These are phyloP conservation scores for Dioszegia hungarica DNA, from an alignment of 768 basidiomycete species.

Conservation along the genomic window DNA sequence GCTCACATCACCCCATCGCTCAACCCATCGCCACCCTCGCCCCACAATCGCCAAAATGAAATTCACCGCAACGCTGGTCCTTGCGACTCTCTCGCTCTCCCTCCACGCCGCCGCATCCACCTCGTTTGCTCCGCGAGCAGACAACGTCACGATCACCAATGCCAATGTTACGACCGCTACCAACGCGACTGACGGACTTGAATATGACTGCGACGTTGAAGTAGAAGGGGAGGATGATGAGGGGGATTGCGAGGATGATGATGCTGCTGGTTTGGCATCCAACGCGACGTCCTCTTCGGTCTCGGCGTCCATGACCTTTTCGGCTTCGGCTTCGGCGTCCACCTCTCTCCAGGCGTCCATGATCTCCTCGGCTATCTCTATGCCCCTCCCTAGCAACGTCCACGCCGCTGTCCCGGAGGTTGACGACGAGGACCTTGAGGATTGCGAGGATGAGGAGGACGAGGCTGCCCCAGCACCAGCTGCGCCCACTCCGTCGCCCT, in stretches of 20 bases:
- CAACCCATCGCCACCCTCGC: background rate
- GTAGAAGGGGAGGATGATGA: slow-evolving; percentile 3
- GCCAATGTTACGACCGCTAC: background rate
- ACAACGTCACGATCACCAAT: background rate
- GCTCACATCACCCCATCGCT: background rate
- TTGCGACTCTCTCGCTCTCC: slow-evolving; percentile 3
- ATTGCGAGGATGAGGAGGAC: slow-evolving; percentile 18
- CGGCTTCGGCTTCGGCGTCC: slow-evolving; percentile 2
- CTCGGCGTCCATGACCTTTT: background rate
- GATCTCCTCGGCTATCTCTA: background rate
- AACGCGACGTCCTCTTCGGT: background rate
- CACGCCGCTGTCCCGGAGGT: background rate
- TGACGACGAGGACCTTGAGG: slow-evolving; percentile 1
- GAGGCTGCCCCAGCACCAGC: background rate
- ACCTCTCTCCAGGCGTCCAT: background rate
- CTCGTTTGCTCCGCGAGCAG: slow-evolving; percentile 3
- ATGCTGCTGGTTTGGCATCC: background rate
- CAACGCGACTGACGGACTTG: background rate
- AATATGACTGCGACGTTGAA: slow-evolving; percentile 11
- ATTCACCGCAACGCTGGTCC: background rate
- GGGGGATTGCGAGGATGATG: slow-evolving; percentile 12
- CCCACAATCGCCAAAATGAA: background rate
- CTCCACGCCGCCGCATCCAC: background rate
- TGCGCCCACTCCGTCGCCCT: too few species aligned
- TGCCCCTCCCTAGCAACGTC: background rate